Percentiles rank a stretch among this genome's conserved stretches.
Conservation (phyloP, 306 rosid species). For the Clitoria ternatea region DNA sequence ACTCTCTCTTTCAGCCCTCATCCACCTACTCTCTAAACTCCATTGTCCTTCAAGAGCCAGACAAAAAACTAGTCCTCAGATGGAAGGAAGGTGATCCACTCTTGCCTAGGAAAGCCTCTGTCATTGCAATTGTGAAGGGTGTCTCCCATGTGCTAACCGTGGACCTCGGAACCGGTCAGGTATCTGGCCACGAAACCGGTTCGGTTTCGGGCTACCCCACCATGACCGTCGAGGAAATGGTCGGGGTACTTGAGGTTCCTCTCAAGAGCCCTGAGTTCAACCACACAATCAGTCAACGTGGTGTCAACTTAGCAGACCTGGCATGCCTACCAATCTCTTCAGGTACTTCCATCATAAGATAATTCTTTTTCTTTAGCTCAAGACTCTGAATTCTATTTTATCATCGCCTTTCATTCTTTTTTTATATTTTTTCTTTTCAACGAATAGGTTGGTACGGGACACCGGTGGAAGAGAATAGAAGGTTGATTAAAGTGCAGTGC, state of each 20-base stretch:
- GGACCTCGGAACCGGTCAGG: constrained; percentile 40
- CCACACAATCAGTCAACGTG: constrained; percentile 51
- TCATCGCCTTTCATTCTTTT: too few species aligned
- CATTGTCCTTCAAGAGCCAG: constrained; percentile 64
- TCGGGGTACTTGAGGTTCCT: constrained; percentile 39
- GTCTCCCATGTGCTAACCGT: constrained; percentile 40
- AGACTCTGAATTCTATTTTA: too few species aligned
- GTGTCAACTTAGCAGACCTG: constrained; percentile 55
- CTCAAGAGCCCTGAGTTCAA: constrained; percentile 47
- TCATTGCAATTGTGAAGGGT: constrained; percentile 42
- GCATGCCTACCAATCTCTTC: constrained; percentile 64
- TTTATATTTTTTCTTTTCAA: too few species aligned
- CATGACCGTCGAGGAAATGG: constrained; percentile 66
- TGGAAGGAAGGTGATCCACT: constrained; percentile 55
- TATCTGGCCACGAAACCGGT: constrained; percentile 15
- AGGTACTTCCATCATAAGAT: too few species aligned
- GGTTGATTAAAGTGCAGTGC: constrained; percentile 79
- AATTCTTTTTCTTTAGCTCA: too few species aligned
- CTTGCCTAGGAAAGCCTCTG: constrained; percentile 53
- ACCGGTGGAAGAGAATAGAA: constrained; percentile 47
- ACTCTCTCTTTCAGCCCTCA: constrained; percentile 43
- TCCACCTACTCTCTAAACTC: constrained; percentile 43
- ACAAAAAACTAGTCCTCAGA: constrained; percentile 42
- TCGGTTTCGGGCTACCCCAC: constrained; percentile 53
- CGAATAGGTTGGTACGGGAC: constrained; percentile 84